Base-by-base conservation (phyloP, 106 monocot species). In the Amphibolis antarctica region DNA sequence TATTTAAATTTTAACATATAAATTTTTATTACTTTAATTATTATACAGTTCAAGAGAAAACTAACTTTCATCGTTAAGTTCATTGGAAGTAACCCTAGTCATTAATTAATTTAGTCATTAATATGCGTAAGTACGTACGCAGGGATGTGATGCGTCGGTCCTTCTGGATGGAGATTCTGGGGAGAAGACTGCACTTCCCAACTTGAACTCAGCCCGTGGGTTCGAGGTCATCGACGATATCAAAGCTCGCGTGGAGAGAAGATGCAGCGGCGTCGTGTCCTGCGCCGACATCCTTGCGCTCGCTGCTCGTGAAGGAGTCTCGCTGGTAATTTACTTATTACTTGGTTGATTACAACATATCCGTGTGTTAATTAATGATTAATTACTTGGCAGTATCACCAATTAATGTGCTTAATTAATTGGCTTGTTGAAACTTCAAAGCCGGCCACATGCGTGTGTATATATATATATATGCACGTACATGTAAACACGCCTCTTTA, bases 261-360 rank as follows among this genome's bases (percentile, higher is more conserved):
- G 27, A 28, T 85, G 80, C 58, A 77, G 77, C 0, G 77, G 71
- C 14, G 65, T 71, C 3, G 77, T 81, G 63, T 86, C 85, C 0
- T 82, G 86, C 57, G 76, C 86, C 25, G 82, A 82, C 59, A 78
- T 79, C 31, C 64, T 85, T 19, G 71, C 75, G 55, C 23, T 85
- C 12, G 70, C 86, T 0, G 72, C 78, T 0, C 64, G 75, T 20
- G 76, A 77, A 18, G 71, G 77, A 10, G 81, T 55, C 12, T 55
- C 24, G 1, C 54, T 13, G 24, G 3, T 36, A 7, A 36, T 36
- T 36, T 36, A n/a, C n/a, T n/a, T n/a, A n/a, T n/a, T n/a, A n/a
- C n/a, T n/a, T n/a, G n/a, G n/a, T n/a, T n/a, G n/a, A n/a, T n/a
- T n/a, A n/a, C n/a, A n/a, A n/a, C n/a, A n/a, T n/a, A n/a, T n/a